Evolutionary conservation across 352 stramenopile species (phyloP).

Genomic region (Phytopythium oedochilum): DNA sequence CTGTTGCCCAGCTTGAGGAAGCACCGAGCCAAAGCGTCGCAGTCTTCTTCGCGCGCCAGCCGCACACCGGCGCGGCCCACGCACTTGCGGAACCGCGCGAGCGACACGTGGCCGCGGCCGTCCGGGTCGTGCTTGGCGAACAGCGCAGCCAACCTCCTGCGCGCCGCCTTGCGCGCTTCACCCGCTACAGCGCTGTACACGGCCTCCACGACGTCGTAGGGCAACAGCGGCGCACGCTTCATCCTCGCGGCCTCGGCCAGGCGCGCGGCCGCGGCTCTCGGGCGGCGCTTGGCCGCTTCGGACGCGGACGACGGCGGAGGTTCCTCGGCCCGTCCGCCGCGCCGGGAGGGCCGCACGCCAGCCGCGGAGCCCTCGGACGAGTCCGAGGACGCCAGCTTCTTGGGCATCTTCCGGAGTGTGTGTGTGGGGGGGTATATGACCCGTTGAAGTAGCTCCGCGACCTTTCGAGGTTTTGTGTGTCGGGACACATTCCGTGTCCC

Average conservation of each 20-base stretch:
- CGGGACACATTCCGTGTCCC: too few species aligned
- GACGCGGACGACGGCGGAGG: neutral
- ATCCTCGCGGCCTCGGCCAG: conserved; percentile 33
- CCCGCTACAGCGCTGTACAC: conserved; percentile 50
- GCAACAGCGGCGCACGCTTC: conserved; percentile 49
- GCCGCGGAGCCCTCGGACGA: neutral
- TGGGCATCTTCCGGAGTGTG: conserved; percentile 8
- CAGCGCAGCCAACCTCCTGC: conserved; percentile 33
- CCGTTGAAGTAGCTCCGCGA: too few species aligned
- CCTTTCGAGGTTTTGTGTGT: too few species aligned
- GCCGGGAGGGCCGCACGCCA: neutral
- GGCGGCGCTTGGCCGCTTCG: neutral
- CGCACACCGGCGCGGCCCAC: conserved; percentile 47
- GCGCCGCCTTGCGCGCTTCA: conserved; percentile 30
- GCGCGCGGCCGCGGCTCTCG: conserved; percentile 17
- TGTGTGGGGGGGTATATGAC: too few species aligned
- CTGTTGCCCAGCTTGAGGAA: conserved; percentile 18
- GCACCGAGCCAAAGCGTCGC: conserved; percentile 30
- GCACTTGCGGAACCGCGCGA: conserved; percentile 51
- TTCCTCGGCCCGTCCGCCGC: neutral
- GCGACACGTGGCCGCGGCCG: conserved; percentile 23
- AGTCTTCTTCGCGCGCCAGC: conserved; percentile 30
- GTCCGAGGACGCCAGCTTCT: conserved; percentile 4
- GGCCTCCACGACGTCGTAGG: conserved; percentile 33
- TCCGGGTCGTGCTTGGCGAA: conserved; percentile 52